A percentile compares a stretch with the other conserved stretches of the same genome.
Evolutionary conservation across 768 basidiomycete genomes (phyloP).

Genomic region (Collybiopsis confluens): DNA sequence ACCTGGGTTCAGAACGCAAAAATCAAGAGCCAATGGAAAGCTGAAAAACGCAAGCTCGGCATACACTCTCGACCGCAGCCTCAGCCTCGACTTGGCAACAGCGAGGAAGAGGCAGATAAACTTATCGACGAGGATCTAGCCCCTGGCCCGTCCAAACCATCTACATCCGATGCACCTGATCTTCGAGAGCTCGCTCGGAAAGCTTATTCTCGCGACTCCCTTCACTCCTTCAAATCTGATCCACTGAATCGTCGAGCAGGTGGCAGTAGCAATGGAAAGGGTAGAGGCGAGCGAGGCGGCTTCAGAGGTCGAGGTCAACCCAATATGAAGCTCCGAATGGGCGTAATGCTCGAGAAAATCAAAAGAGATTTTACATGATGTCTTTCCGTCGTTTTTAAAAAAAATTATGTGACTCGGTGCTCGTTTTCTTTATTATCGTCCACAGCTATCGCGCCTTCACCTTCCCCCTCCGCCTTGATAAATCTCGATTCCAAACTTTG

Average conservation of each 20-base stretch:
- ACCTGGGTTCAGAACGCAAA: slow-evolving; percentile 76
- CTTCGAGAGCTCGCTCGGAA: slow-evolving; percentile 57
- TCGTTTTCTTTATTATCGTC: slow-evolving; percentile 56
- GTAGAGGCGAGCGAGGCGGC: slow-evolving; percentile 18
- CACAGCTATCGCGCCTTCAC: slow-evolving; percentile 38
- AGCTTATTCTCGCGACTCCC: slow-evolving; percentile 56
- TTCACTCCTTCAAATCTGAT: slow-evolving; percentile 56
- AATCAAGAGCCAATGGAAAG: slow-evolving; percentile 75
- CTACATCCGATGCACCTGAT: slow-evolving; percentile 20
- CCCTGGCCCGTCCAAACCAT: slow-evolving; percentile 12
- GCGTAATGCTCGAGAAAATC: slow-evolving; percentile 81
- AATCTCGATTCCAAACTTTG: slow-evolving; percentile 59
- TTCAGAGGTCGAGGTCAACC: slow-evolving; percentile 39
- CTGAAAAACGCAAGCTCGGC: slow-evolving; percentile 54
- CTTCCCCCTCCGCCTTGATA: slow-evolving; percentile 42
- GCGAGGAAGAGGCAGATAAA: slow-evolving; percentile 8
- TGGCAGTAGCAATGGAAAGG: slow-evolving; percentile 15
- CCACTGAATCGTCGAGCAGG: slow-evolving; percentile 27
- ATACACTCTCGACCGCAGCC: slow-evolving; percentile 9
- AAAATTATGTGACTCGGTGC: slow-evolving; percentile 15
- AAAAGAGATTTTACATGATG: slow-evolving; percentile 42
- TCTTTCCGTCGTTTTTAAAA: slow-evolving; percentile 8
- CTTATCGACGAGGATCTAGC: slow-evolving; percentile 9
- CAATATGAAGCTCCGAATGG: slow-evolving; percentile 84
- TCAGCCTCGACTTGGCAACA: neutral